phyloP scores from a whole-genome alignment of 208 protist species.

The Herpetomonas tarakana region DNA sequence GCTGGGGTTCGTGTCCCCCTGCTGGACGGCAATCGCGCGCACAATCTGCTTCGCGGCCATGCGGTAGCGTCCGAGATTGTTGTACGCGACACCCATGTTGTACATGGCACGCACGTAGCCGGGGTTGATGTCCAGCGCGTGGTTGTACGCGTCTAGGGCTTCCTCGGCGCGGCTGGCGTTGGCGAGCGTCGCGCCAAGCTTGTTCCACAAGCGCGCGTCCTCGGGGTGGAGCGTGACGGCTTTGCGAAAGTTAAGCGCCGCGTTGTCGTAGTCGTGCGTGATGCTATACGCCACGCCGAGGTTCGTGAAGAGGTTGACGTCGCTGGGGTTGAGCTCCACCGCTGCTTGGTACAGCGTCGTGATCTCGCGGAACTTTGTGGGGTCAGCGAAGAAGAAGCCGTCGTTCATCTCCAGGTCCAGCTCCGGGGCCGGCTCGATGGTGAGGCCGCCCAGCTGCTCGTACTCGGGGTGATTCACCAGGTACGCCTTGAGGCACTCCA shows the following conservation, averaged over 20 bases:
- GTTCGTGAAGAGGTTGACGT: slow-evolving; percentile 66
- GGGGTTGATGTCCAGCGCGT: slow-evolving; percentile 86
- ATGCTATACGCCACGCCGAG: slow-evolving; percentile 87
- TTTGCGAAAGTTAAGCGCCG: slow-evolving; percentile 65
- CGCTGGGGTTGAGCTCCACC: slow-evolving; percentile 71
- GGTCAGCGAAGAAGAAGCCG: slow-evolving; percentile 69
- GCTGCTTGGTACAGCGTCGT: slow-evolving; percentile 71
- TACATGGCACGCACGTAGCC: slow-evolving; percentile 86
- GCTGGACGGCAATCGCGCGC: slow-evolving; percentile 74
- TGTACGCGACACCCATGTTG: slow-evolving; percentile 88
- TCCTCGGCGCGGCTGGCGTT: slow-evolving; percentile 70
- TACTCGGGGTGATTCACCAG: slow-evolving; percentile 77
- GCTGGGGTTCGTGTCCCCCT: slow-evolving; percentile 62
- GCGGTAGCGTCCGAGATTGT: slow-evolving; percentile 68
- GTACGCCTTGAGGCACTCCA: slow-evolving; percentile 77
- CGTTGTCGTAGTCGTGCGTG: slow-evolving; percentile 72
- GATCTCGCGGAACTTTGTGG: slow-evolving; percentile 53
- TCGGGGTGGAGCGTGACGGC: slow-evolving; percentile 68
- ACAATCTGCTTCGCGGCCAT: slow-evolving; percentile 65
- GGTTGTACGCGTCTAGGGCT: slow-evolving; percentile 83
- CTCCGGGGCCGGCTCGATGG: slow-evolving; percentile 37
- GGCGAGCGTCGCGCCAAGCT: slow-evolving; percentile 87
- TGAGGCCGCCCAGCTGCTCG: slow-evolving; percentile 61
- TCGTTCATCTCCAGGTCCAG: slow-evolving; percentile 50
- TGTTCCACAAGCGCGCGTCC: slow-evolving; percentile 87